Conservation (phyloP, 2,329 filamentous ascomycete species). For the Stachybotrys elegans region DNA sequence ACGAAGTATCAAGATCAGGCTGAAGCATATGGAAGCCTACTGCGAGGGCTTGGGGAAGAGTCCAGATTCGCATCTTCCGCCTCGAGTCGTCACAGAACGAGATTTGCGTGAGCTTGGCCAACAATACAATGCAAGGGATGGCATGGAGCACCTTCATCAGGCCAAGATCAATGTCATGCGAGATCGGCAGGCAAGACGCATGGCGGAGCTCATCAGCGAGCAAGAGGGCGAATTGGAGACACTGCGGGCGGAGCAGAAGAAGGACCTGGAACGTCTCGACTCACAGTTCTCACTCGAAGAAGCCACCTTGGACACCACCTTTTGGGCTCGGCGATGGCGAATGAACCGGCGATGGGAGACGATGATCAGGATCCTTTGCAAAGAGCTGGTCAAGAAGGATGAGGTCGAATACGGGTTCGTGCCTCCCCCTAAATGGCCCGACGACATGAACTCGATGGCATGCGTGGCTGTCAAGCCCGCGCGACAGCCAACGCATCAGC, state of each 20-base stretch:
- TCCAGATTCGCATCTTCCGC: slow-evolving; percentile 34
- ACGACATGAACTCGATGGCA: slow-evolving; percentile 9
- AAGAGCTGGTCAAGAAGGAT: slow-evolving; percentile 42
- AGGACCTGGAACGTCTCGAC: slow-evolving; percentile 44
- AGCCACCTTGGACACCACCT: slow-evolving; percentile 38
- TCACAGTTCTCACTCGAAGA: slow-evolving; percentile 44
- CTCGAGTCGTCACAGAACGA: slow-evolving; percentile 52
- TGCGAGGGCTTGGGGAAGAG: slow-evolving; percentile 48
- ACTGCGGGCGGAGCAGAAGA: slow-evolving; percentile 38
- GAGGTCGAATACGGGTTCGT: slow-evolving; percentile 36
- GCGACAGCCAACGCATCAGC: too few species aligned
- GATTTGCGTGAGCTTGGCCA: slow-evolving; percentile 55
- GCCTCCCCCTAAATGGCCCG: slow-evolving; percentile 26
- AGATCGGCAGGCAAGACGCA: slow-evolving; percentile 57
- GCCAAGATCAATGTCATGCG: slow-evolving; percentile 60
- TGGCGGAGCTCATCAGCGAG: slow-evolving; percentile 52
- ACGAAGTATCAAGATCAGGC: slow-evolving; percentile 48
- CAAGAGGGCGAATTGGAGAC: slow-evolving; percentile 48
- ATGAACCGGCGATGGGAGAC: slow-evolving; percentile 48
- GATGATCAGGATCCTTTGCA: slow-evolving; percentile 46
- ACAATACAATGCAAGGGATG: slow-evolving; percentile 56
- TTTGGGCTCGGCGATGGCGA: slow-evolving; percentile 38
- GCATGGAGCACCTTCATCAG: slow-evolving; percentile 54
- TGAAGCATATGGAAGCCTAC: slow-evolving; percentile 65
- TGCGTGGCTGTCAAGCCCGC: not conserved